Percentiles rank a stretch among this genome's conserved stretches.
phyloP scores from a whole-genome alignment of 208 protist genomes.

The Trypanosomatidae sp. region DNA sequence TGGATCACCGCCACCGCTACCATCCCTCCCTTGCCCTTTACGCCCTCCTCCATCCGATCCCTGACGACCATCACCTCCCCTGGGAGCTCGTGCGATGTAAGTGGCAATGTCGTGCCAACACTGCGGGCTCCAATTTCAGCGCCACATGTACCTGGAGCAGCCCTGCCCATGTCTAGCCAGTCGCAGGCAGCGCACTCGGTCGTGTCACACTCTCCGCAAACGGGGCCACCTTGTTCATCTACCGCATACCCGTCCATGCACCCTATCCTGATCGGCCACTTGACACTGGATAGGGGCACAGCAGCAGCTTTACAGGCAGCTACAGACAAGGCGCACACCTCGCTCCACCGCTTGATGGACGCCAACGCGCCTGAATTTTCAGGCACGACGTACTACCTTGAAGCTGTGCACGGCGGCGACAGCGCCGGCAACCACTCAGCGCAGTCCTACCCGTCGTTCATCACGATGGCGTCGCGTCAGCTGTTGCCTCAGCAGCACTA shows the following conservation, averaged over 20 bases:
- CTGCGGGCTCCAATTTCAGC: background rate
- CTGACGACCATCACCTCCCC: background rate
- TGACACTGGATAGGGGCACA: background rate
- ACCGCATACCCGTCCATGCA: background rate
- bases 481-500: background rate
- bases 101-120: background rate
- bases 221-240: background rate
- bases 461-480: background rate
- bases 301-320: background rate
- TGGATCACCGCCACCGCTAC: background rate
- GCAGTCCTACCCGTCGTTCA: background rate
- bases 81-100: background rate
- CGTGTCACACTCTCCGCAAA: background rate
- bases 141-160: background rate
- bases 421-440: background rate
- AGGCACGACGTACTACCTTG: slow-evolving; percentile 1
- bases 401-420: background rate
- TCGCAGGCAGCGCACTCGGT: background rate
- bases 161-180: background rate
- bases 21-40: background rate
- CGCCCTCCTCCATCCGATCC: background rate
- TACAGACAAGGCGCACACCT: too few relatives aligned
- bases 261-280: slow-evolving; percentile 8
- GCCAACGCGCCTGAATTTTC: background rate
- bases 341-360: background rate